Percentiles rank a stretch among this genome's conserved stretches.
Conservation (phyloP, 2,329 filamentous ascomycete genomes). For the Pseudogymnoascus sp. region DNA sequence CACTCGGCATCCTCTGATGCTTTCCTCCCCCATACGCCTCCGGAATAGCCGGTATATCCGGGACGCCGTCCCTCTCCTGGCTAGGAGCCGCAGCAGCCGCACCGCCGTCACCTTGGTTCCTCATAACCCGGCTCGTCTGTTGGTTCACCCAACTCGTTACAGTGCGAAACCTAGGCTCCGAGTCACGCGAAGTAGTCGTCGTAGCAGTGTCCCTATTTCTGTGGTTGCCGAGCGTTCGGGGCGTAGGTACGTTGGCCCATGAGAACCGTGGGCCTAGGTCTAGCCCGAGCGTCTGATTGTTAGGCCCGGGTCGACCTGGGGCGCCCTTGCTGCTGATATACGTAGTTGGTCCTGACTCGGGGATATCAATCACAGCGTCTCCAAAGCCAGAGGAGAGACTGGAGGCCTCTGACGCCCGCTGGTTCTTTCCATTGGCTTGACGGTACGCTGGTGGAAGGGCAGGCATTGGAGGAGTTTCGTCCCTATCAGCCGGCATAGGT, state of each 20-base stretch:
- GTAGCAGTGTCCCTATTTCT: slow-evolving; percentile 26
- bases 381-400: slow-evolving; percentile 59
- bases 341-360: slow-evolving; percentile 21
- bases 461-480: slow-evolving; percentile 26
- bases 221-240: slow-evolving; percentile 11
- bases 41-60: slow-evolving; percentile 19
- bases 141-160: slow-evolving; percentile 59
- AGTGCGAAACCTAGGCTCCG: slow-evolving; percentile 46
- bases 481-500: not conserved
- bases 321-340: slow-evolving; percentile 12
- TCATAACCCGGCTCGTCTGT: slow-evolving; percentile 46
- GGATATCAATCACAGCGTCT: slow-evolving; percentile 50
- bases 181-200: slow-evolving; percentile 26
- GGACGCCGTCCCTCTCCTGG: slow-evolving; percentile 26
- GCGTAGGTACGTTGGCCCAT: slow-evolving; percentile 21
- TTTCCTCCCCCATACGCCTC: slow-evolving; percentile 11
- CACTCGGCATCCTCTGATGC: slow-evolving; percentile 24
- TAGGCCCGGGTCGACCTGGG: not conserved
- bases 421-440: not conserved
- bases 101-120: slow-evolving; percentile 37
- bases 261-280: slow-evolving; percentile 23
- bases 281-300: not conserved
- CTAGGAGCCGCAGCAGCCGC: slow-evolving; percentile 10
- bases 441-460: slow-evolving; percentile 1
- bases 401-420: slow-evolving; percentile 36